These are phyloP conservation scores for Globisporangium uncinulatum DNA, from an alignment of 352 stramenopile species.

Conservation along the genomic window DNA sequence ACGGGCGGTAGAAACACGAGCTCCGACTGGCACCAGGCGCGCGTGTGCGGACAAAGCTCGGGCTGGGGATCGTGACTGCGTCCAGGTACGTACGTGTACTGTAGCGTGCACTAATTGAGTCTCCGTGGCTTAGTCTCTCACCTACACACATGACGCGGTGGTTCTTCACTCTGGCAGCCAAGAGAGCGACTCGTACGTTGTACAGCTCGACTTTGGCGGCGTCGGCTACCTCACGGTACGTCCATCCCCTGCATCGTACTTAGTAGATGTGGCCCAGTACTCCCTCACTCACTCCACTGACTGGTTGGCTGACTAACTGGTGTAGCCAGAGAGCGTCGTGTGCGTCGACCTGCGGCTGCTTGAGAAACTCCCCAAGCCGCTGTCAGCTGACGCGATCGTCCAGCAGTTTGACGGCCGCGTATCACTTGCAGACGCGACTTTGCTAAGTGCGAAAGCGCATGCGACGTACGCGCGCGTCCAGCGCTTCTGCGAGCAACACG, in stretches of 20 bases:
- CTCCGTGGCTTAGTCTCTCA: not conserved
- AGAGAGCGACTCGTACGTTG: slow-evolving; percentile 31
- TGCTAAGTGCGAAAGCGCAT: slow-evolving; percentile 45
- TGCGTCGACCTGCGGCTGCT: slow-evolving; percentile 69
- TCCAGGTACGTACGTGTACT: slow-evolving; percentile 21
- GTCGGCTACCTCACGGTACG: slow-evolving; percentile 31
- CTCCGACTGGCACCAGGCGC: slow-evolving; percentile 29
- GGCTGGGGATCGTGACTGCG: slow-evolving; percentile 15
- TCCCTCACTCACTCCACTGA: not conserved
- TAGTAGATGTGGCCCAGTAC: not conserved
- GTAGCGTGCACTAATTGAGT: too few species aligned
- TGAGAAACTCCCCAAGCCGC: slow-evolving; percentile 54
- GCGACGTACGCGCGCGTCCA: slow-evolving; percentile 52
- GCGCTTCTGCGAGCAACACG: slow-evolving; percentile 63
- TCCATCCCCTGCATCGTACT: not conserved
- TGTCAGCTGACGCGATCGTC: slow-evolving; percentile 59
- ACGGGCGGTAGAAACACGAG: slow-evolving; percentile 18
- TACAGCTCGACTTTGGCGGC: slow-evolving; percentile 35
- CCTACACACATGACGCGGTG: not conserved
- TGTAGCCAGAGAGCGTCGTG: slow-evolving; percentile 33
- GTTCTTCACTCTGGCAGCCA: slow-evolving; percentile 11
- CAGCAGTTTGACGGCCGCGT: slow-evolving; percentile 65
- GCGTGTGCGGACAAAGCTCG: slow-evolving; percentile 30
- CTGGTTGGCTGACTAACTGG: not conserved
- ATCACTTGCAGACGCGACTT: slow-evolving; percentile 43